Evolutionary conservation across 2,329 filamentous ascomycete species (phyloP), one percentile per base, ranked within the genome.

Genomic region (Ophiostoma novo-ulmi): DNA sequence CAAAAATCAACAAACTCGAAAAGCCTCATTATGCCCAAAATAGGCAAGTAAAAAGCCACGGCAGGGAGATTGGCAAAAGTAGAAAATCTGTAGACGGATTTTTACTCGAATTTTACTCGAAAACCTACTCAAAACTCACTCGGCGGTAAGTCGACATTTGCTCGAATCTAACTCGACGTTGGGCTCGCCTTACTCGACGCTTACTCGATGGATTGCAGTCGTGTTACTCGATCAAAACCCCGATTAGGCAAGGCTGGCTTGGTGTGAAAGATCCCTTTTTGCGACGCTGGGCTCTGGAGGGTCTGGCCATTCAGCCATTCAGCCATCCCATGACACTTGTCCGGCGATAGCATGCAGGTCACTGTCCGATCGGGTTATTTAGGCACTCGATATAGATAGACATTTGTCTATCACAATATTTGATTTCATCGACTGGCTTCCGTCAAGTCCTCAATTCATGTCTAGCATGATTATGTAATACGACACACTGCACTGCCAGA

Each of bases 161-260:
- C 44, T 48, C 44, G 17, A 48, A 20, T 58, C 52, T 31, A 13
- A 58, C 52, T 58, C 52, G 52, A 26, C 68, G 13, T 14, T 75
- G 75, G 74, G 3, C 31, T 31, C 31, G 31, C 31, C 31, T 31
- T 31, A 31, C 74, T 74, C 72, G 74, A 75, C 69, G 71, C 26
- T 48, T 61, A 35, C 61, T 26, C 65, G 65, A 67, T 67, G 39
- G 65, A 44, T 48, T 67, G 65, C n/a, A 11, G 20, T 52, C 44
- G 61, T 58, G 41, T 82, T 82, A 81, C 80, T 82, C 81, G 81
- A 82, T 82, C 72, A 74, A 81, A 82, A 81, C 77, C 78, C 76
- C 31, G 35, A 73, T 73, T 48, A 55, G 75, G 68, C 55, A 70
- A 70, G 65, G 69, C 39, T 67, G 67, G 63, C 36, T 36, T 39